A percentile compares a stretch with the other conserved stretches of the same genome.
These are phyloP conservation scores for Aureobasidium melanogenum DNA, from an alignment of 2,329 filamentous ascomycete genomes.

Conservation along the genomic window DNA sequence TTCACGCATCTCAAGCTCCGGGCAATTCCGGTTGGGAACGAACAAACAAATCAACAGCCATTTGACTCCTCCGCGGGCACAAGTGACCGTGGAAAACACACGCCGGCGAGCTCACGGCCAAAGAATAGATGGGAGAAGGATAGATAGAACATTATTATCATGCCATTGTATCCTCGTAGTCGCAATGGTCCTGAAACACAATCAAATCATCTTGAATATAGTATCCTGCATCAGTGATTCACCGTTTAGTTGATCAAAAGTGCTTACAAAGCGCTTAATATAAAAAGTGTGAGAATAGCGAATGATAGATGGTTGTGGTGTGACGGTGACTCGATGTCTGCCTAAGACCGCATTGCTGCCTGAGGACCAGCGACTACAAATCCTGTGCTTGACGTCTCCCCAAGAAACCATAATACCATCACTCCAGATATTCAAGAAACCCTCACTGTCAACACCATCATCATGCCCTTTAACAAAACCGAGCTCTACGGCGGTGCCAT, in stretches of 20 bases:
- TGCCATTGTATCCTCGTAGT: not conserved
- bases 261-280: not conserved
- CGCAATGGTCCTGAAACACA: not conserved
- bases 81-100: not conserved
- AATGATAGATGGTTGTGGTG: not conserved
- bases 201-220: not conserved
- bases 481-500: constrained; percentile 67
- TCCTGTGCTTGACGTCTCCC: not conserved
- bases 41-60: not conserved
- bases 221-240: not conserved
- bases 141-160: not conserved
- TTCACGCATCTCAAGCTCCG: not conserved
- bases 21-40: not conserved
- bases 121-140: not conserved
- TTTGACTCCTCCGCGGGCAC: not conserved
- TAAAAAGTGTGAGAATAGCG: not conserved
- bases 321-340: not conserved
- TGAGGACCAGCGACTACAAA: constrained; percentile 2
- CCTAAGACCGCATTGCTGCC: not conserved
- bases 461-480: constrained; percentile 49
- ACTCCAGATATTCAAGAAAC: not conserved
- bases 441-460: constrained; percentile 20
- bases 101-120: not conserved
- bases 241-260: not conserved
- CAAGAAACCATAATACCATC: not conserved